Evolutionary conservation across 768 basidiomycete species (phyloP).

Genomic region (Mycena maculata): DNA sequence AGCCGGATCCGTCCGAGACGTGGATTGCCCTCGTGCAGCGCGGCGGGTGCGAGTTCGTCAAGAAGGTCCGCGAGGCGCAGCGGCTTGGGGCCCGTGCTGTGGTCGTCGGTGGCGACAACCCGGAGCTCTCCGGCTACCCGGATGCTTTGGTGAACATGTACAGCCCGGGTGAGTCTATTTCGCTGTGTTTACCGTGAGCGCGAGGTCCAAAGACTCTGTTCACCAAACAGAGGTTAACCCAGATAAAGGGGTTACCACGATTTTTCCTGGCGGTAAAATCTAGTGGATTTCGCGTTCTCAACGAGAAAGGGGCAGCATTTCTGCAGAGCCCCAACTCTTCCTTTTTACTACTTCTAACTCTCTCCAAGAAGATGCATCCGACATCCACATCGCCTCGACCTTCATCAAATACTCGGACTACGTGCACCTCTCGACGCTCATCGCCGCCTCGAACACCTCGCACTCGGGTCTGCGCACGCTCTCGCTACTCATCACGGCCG

Average conservation of each 20-base stretch:
- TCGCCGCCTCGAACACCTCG: slow-evolving; percentile 79
- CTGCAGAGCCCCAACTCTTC: neutral
- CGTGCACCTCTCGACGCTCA: slow-evolving; percentile 72
- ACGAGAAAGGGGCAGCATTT: too few relatives aligned
- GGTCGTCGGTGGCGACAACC: slow-evolving; percentile 90
- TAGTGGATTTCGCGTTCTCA: too few relatives aligned
- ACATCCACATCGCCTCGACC: slow-evolving; percentile 85
- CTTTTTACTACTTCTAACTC: slow-evolving; percentile 8
- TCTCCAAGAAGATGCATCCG: slow-evolving; percentile 82
- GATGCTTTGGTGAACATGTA: slow-evolving; percentile 92
- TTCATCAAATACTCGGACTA: slow-evolving; percentile 92
- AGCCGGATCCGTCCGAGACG: slow-evolving; percentile 71
- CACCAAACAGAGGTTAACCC: too few relatives aligned
- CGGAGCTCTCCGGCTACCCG: slow-evolving; percentile 71
- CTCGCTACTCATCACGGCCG: slow-evolving; percentile 80
- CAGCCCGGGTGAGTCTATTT: slow-evolving; percentile 80
- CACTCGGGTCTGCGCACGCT: slow-evolving; percentile 82
- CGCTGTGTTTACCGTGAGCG: too few relatives aligned
- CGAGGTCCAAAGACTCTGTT: too few relatives aligned
- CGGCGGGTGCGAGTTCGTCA: slow-evolving; percentile 84
- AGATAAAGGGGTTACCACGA: too few relatives aligned
- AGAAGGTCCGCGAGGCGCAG: slow-evolving; percentile 83
- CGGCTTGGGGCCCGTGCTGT: slow-evolving; percentile 85
- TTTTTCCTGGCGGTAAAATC: too few relatives aligned
- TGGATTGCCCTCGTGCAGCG: slow-evolving; percentile 95